Conservation (phyloP, 768 basidiomycete species). For the Tylopilus subfusipes region DNA sequence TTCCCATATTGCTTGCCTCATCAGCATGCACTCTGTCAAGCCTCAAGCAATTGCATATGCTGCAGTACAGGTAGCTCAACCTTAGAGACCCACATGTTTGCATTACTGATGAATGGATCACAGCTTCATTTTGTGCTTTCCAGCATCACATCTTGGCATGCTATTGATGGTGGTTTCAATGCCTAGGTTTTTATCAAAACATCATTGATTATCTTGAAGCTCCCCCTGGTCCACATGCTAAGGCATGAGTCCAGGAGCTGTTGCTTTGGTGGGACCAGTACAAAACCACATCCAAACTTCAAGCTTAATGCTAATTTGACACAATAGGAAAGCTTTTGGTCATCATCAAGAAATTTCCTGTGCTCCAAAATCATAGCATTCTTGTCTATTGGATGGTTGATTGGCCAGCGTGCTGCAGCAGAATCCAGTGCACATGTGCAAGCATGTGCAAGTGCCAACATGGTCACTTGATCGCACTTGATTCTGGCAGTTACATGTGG, state of each 20-base stretch:
- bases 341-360: neutral
- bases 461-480: too few relatives aligned
- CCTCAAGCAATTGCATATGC: neutral
- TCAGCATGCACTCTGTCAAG: neutral
- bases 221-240: neutral
- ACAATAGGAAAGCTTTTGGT: neutral
- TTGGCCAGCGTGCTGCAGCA: neutral
- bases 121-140: neutral
- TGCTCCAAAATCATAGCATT: neutral
- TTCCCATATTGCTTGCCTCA: neutral
- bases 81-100: too few relatives aligned
- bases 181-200: neutral
- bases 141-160: neutral
- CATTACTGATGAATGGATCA: neutral
- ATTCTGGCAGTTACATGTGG: too few relatives aligned
- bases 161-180: neutral
- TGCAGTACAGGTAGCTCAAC: neutral
- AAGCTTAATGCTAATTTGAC: neutral
- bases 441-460: neutral
- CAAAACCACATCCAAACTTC: too few relatives aligned
- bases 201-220: neutral
- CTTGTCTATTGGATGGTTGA: neutral
- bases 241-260: neutral
- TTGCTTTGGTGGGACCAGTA: neutral
- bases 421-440: too few relatives aligned